Conservation (phyloP, 73 alveolate genomes). For the Diophrys sp. region DNA sequence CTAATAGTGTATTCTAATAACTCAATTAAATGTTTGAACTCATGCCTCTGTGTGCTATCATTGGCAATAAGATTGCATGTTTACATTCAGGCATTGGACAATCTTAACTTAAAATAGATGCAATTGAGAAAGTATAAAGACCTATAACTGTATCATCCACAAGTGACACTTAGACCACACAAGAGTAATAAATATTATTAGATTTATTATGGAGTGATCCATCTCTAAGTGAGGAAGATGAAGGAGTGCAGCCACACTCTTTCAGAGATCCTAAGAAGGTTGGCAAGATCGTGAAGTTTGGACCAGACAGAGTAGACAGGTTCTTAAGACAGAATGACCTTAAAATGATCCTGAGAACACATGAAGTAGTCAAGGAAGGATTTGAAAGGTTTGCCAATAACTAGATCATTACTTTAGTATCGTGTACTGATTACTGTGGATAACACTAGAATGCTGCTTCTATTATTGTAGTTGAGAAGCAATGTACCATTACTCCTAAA, state of each 20-base stretch:
- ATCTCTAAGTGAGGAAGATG: slow-evolving; percentile 39
- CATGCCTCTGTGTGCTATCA: slow-evolving; percentile 16
- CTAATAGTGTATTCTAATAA: slow-evolving; percentile 26
- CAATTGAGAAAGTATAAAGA: slow-evolving; percentile 30
- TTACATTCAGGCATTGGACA: slow-evolving; percentile 88
- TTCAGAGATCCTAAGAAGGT: slow-evolving; percentile 32
- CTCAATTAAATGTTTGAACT: slow-evolving; percentile 31
- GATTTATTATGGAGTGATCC: slow-evolving; percentile 86
- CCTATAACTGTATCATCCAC: slow-evolving; percentile 22
- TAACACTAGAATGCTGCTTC: slow-evolving; percentile 46
- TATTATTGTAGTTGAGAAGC: slow-evolving; percentile 40
- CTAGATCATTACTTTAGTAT: slow-evolving; percentile 24
- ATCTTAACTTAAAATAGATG: slow-evolving; percentile 27
- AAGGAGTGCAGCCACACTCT: slow-evolving; percentile 49
- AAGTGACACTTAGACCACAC: slow-evolving; percentile 29
- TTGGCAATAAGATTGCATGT: slow-evolving; percentile 18
- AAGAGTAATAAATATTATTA: slow-evolving; percentile 32
- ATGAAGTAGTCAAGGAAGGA: slow-evolving; percentile 32
- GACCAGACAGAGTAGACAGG: slow-evolving; percentile 41
- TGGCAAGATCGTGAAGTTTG: slow-evolving; percentile 49
- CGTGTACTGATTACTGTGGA: slow-evolving; percentile 53
- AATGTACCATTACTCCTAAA: slow-evolving; percentile 42
- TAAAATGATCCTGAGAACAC: slow-evolving; percentile 40
- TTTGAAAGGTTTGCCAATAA: slow-evolving; percentile 42
- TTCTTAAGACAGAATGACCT: slow-evolving; percentile 42